A percentile compares a stretch with the other conserved stretches of the same genome.
phyloP scores from a whole-genome alignment of 805 yeast species.

The Cyberlindnera meyerae region DNA sequence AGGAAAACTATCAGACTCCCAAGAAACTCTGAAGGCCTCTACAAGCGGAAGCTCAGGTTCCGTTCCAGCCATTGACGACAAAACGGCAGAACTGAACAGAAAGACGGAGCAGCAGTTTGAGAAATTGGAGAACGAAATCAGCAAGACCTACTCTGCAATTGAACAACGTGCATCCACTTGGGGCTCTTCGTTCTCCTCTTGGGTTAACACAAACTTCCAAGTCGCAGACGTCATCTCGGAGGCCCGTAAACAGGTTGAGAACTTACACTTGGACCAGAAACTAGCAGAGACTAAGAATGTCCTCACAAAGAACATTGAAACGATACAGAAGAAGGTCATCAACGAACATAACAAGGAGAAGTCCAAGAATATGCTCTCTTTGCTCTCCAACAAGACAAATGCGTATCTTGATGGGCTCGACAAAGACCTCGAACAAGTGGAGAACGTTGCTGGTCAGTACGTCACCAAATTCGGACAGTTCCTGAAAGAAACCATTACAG shows the following conservation, averaged over 20 bases:
- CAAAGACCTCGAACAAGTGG: constrained; percentile 66
- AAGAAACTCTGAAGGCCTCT: constrained; percentile 18
- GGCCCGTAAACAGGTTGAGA: constrained; percentile 21
- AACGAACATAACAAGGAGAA: constrained; percentile 16
- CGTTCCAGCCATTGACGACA: constrained; percentile 8
- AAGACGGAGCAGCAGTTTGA: constrained; percentile 51
- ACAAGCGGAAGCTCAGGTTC: constrained; percentile 3
- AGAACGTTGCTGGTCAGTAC: constrained; percentile 60
- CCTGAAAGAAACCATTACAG: constrained; percentile 37
- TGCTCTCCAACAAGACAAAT: constrained; percentile 41
- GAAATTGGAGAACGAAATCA: constrained; percentile 50
- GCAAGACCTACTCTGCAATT: constrained; percentile 41
- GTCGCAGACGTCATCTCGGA: constrained; percentile 30
- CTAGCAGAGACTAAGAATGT: constrained; percentile 11
- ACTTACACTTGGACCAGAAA: constrained; percentile 18
- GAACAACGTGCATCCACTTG: constrained; percentile 37
- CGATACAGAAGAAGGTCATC: constrained; percentile 11
- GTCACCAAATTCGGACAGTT: constrained; percentile 55
- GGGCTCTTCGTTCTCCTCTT: constrained; percentile 30
- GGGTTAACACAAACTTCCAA: constrained; percentile 31
- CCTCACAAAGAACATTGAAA: constrained; percentile 11
- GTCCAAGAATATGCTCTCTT: constrained; percentile 12
- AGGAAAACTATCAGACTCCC: constrained; percentile 15
- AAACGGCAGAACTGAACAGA: constrained; percentile 27
- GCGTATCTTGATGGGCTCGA: constrained; percentile 68